phyloP scores from a whole-genome alignment of 2,329 filamentous ascomycete genomes.

The Colletotrichum siamense region DNA sequence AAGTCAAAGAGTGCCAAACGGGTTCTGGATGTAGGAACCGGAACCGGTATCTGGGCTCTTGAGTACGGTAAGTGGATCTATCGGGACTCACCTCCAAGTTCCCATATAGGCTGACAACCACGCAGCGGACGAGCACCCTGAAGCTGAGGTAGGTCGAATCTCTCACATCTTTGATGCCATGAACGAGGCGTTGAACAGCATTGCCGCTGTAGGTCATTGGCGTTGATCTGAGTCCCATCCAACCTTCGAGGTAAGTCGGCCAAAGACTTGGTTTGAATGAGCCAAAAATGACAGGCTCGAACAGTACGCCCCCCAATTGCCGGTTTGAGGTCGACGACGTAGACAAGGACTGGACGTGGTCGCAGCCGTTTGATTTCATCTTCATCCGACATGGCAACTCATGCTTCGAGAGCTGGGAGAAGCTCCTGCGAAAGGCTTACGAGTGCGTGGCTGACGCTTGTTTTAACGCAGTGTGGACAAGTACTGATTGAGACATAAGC shows the following conservation, averaged over 20 bases:
- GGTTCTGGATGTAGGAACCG: conserved; percentile 23
- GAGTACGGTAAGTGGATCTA: not conserved
- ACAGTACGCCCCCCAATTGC: conserved; percentile 43
- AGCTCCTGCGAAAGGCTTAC: conserved; percentile 52
- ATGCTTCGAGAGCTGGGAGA: conserved; percentile 58
- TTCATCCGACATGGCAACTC: conserved; percentile 61
- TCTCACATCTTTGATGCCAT: not conserved
- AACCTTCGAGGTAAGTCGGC: not conserved
- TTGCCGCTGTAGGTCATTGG: not conserved
- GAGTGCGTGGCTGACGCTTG: conserved; percentile 17
- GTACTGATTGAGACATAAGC: not conserved
- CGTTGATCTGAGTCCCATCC: not conserved
- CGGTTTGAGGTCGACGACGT: conserved; percentile 44
- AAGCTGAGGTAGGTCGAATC: not conserved
- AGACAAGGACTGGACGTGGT: conserved; percentile 29
- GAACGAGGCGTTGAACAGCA: not conserved
- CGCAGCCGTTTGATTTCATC: conserved; percentile 60
- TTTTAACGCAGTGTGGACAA: not conserved
- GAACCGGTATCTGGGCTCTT: not conserved
- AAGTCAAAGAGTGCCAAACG: conserved; percentile 20
- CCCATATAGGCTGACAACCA: not conserved
- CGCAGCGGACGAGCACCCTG: not conserved
- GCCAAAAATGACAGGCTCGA: rapidly evolving
- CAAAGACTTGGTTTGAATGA: rapidly evolving
- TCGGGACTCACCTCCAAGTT: too few species aligned